Evolutionary conservation across 805 yeast genomes (phyloP).

Genomic region (Nakazawaea sp.): DNA sequence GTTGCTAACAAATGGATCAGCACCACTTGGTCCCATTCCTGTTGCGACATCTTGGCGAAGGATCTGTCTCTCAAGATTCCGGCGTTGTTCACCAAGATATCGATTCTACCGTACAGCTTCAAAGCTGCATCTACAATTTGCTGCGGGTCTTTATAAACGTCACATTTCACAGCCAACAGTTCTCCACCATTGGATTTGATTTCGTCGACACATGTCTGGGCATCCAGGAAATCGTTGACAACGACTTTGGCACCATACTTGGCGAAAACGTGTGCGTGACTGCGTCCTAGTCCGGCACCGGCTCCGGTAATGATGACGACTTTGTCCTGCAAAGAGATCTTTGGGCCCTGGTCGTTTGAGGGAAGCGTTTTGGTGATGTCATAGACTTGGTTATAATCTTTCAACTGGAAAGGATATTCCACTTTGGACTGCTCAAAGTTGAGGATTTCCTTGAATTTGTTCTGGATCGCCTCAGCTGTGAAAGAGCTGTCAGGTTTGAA

Average conservation of each 20-base stretch:
- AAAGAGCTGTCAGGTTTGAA: conserved; percentile 72
- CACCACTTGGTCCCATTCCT: conserved; percentile 76
- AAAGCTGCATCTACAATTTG: conserved; percentile 74
- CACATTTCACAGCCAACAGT: conserved; percentile 80
- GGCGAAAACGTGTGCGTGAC: conserved; percentile 81
- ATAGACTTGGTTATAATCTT: conserved; percentile 62
- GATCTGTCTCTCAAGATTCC: conserved; percentile 91
- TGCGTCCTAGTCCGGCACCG: conserved; percentile 89
- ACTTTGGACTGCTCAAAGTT: conserved; percentile 53
- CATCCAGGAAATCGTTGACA: conserved; percentile 82
- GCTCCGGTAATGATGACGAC: conserved; percentile 94
- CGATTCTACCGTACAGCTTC: conserved; percentile 73
- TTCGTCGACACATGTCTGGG: conserved; percentile 67
- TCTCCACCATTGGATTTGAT: conserved; percentile 64
- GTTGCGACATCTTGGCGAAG: conserved; percentile 74
- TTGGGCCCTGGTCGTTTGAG: conserved; percentile 45
- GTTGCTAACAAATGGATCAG: conserved; percentile 82
- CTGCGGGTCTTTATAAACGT: conserved; percentile 70
- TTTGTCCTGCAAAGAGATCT: conserved; percentile 61
- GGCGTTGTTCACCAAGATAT: conserved; percentile 85
- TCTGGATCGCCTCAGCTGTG: conserved; percentile 80
- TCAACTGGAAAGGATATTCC: conserved; percentile 65
- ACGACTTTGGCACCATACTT: conserved; percentile 93
- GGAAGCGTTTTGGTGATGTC: conserved; percentile 45
- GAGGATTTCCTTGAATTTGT: conserved; percentile 54